phyloP scores from a whole-genome alignment of 805 yeast genomes.

The Kazachstania bromeliacearum region DNA sequence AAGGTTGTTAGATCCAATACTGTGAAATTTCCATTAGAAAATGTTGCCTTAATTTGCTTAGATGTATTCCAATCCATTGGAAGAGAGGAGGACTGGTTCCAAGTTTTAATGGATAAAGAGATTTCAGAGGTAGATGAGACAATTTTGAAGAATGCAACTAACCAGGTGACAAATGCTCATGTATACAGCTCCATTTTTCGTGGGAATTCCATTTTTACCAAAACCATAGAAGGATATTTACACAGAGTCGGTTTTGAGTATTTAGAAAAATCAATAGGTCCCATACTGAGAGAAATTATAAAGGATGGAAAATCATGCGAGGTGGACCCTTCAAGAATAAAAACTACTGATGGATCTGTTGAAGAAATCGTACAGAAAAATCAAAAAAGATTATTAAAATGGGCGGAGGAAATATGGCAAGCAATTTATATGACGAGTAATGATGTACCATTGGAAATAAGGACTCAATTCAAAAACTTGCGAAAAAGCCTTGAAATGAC shows the following conservation, averaged over 20 bases:
- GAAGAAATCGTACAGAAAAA: slow-evolving; percentile 38
- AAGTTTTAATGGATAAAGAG: slow-evolving; percentile 58
- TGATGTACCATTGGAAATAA: slow-evolving; percentile 64
- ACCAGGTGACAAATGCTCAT: slow-evolving; percentile 23
- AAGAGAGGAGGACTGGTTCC: slow-evolving; percentile 65
- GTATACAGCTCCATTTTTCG: slow-evolving; percentile 61
- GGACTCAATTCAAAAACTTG: slow-evolving; percentile 51
- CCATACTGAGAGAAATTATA: slow-evolving; percentile 48
- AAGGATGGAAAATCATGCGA: slow-evolving; percentile 54
- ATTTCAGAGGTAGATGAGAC: slow-evolving; percentile 32
- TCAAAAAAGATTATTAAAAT: slow-evolving; percentile 38
- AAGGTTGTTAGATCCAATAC: not conserved
- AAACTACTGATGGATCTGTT: slow-evolving; percentile 29
- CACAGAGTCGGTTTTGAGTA: slow-evolving; percentile 72
- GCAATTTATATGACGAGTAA: slow-evolving; percentile 56
- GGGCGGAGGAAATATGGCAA: slow-evolving; percentile 55
- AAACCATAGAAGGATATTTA: slow-evolving; percentile 69
- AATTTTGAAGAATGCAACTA: slow-evolving; percentile 14
- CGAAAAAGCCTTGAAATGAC: slow-evolving; percentile 52
- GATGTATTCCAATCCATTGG: slow-evolving; percentile 68
- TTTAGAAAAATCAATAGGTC: slow-evolving; percentile 61
- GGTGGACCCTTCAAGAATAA: slow-evolving; percentile 62
- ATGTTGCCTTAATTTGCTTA: slow-evolving; percentile 48
- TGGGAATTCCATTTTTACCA: slow-evolving; percentile 76
- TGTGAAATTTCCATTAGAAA: slow-evolving; percentile 33